These are phyloP conservation scores for Plasmodium knowlesi DNA, from an alignment of 169 alveolate species.

Conservation along the genomic window DNA sequence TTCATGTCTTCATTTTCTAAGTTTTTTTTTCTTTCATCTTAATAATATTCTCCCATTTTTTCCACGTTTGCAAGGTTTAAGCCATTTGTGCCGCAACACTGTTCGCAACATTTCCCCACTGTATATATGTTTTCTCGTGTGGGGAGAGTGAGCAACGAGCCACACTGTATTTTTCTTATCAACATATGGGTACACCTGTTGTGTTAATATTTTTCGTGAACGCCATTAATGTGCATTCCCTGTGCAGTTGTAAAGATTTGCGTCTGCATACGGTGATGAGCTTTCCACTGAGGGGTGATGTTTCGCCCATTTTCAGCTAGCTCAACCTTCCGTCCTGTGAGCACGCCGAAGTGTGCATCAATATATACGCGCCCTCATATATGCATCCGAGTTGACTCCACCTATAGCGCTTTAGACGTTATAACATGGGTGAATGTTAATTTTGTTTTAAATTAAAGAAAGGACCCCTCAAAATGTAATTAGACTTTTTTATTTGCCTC, in stretches of 20 bases:
- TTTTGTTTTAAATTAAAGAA: background rate
- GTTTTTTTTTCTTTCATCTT: background rate
- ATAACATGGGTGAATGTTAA: background rate
- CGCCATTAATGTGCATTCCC: background rate
- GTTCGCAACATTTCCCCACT: background rate
- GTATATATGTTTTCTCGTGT: background rate
- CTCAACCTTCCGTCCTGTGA: background rate
- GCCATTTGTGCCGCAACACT: background rate
- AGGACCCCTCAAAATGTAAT: background rate
- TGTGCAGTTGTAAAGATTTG: background rate
- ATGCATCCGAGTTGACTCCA: background rate
- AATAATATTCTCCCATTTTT: background rate
- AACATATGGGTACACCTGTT: background rate
- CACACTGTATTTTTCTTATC: background rate
- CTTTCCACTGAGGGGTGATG: constrained; percentile 2
- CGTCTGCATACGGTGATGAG: background rate
- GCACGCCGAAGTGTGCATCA: background rate
- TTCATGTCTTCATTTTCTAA: background rate
- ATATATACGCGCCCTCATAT: background rate
- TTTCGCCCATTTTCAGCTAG: background rate
- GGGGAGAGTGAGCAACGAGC: background rate
- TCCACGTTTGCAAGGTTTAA: background rate
- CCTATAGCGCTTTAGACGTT: background rate
- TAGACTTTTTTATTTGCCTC: background rate
- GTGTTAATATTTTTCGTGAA: background rate